Percentiles rank a stretch among this genome's conserved stretches.
Conservation (phyloP, 2,329 filamentous ascomycete genomes). For the Aureobasidium sp. region DNA sequence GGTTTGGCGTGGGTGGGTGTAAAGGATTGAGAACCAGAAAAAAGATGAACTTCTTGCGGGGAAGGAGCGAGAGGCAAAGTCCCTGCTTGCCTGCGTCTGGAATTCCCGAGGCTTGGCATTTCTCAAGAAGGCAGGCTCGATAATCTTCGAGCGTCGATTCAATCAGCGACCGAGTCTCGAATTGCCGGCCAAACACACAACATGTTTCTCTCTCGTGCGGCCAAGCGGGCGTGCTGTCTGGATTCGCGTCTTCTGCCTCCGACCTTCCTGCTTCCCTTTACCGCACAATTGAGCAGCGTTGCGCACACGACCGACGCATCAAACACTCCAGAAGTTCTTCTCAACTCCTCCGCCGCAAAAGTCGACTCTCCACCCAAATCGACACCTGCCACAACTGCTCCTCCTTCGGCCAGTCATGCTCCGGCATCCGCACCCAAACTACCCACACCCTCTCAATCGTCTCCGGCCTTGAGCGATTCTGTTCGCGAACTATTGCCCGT, state of each 20-base stretch:
- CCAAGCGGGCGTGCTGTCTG: slow-evolving; percentile 52
- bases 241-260: slow-evolving; percentile 51
- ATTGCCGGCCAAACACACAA: neutral
- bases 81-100: neutral
- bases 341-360: slow-evolving; percentile 5
- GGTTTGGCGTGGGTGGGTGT: slow-evolving; percentile 1
- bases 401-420: neutral
- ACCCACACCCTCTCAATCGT: slow-evolving; percentile 23
- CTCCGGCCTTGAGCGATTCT: slow-evolving; percentile 43
- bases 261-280: slow-evolving; percentile 44
- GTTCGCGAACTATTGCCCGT: slow-evolving; percentile 59
- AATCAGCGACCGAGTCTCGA: neutral
- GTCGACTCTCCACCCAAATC: neutral
- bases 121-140: neutral
- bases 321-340: slow-evolving; percentile 22
- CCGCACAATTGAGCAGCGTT: slow-evolving; percentile 37
- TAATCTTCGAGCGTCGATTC: neutral
- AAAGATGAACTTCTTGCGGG: slow-evolving; percentile 2
- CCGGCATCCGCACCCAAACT: slow-evolving; percentile 15
- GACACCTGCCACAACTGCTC: neutral
- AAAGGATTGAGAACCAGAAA: neutral
- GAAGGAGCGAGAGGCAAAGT: slow-evolving; percentile 3
- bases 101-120: slow-evolving; percentile 1
- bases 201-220: slow-evolving; percentile 40
- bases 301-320: slow-evolving; percentile 30